Evolutionary conservation across 164 flowering plant species (phyloP).

Genomic region (Aristolochia contorta): DNA sequence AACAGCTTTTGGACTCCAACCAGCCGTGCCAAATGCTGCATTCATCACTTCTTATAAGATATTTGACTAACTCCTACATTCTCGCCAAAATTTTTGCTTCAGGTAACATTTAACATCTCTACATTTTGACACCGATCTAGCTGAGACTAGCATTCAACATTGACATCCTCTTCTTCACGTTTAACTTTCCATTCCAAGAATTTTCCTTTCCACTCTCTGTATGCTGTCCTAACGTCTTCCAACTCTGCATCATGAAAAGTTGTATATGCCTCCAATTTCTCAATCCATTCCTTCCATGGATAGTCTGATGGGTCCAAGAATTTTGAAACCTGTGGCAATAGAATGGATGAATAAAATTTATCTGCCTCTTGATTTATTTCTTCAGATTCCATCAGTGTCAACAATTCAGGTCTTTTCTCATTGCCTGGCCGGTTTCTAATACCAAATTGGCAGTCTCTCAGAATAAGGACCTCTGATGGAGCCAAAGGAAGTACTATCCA

Average conservation of each 20-base stretch:
- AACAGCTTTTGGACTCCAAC: no score
- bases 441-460: slow-evolving; percentile 53
- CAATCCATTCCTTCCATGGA: slow-evolving; percentile 84
- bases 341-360: slow-evolving; percentile 38
- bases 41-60: no score
- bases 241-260: slow-evolving; percentile 53
- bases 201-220: slow-evolving; percentile 57
- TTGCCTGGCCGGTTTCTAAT: slow-evolving; percentile 33
- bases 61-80: no score
- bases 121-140: no score
- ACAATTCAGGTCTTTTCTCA: slow-evolving; percentile 45
- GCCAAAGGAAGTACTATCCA: slow-evolving; percentile 83
- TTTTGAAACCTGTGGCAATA: slow-evolving; percentile 58
- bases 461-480: slow-evolving; percentile 72
- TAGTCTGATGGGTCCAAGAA: slow-evolving; percentile 48
- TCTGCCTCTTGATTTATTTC: slow-evolving; percentile 49
- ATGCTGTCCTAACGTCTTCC: slow-evolving; percentile 60
- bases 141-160: background rate
- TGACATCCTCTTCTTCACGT: background rate
- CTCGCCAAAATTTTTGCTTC: no score
- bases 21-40: no score
- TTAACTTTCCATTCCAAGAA: slow-evolving; percentile 2
- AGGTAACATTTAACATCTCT: no score
- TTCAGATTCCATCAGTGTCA: slow-evolving; percentile 47
- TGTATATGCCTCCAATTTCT: slow-evolving; percentile 51